Percentiles rank a stretch among this genome's conserved stretches.
Evolutionary conservation across 805 yeast species (phyloP).

Genomic region (Candida gorgasii): DNA sequence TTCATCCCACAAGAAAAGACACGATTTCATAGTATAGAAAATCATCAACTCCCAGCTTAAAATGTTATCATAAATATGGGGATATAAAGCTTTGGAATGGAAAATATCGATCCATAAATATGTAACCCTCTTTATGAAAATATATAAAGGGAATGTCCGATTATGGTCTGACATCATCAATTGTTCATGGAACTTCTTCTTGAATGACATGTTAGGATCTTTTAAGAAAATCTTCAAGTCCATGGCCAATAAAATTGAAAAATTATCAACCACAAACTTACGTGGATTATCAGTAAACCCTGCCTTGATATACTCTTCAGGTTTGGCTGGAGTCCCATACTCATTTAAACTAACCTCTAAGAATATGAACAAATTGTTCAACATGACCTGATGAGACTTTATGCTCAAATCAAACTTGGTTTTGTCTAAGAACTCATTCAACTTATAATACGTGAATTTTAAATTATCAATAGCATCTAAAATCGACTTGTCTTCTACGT

Average conservation of each 20-base stretch:
- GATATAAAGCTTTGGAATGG: constrained; percentile 29
- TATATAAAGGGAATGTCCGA: constrained; percentile 51
- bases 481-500: constrained; percentile 37
- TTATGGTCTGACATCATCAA: constrained; percentile 57
- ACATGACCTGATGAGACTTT: constrained; percentile 40
- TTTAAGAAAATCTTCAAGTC: constrained; percentile 56
- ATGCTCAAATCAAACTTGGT: constrained; percentile 39
- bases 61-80: constrained; percentile 40
- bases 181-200: constrained; percentile 63
- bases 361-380: constrained; percentile 38
- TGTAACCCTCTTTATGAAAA: constrained; percentile 36
- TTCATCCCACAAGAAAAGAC: constrained; percentile 64
- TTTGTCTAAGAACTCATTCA: constrained; percentile 36
- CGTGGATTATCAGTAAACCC: constrained; percentile 49
- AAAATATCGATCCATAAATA: constrained; percentile 38
- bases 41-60: constrained; percentile 57
- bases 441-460: constrained; percentile 33
- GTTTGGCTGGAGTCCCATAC: constrained; percentile 41
- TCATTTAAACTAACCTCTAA: constrained; percentile 44
- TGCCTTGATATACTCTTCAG: constrained; percentile 46
- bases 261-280: constrained; percentile 43
- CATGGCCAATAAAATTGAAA: constrained; percentile 51
- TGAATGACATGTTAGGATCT: constrained; percentile 59
- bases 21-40: constrained; percentile 55
- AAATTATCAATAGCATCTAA: constrained; percentile 31